Base-by-base conservation (phyloP, 331 rosid species). In the Rhamnella rubrinervis region DNA sequence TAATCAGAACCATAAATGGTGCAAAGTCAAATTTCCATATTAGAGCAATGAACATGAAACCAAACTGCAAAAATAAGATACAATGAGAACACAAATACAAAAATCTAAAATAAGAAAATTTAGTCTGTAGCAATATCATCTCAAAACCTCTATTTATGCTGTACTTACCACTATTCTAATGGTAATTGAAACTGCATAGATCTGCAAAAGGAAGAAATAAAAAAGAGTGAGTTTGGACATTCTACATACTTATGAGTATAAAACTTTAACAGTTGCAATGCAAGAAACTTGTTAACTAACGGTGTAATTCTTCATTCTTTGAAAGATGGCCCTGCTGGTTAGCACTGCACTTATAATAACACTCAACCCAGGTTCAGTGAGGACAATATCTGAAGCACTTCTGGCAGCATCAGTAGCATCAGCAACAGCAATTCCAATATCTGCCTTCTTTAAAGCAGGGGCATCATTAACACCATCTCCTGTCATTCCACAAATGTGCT, bases 361-460 rank as follows among this genome's bases (percentile, higher is more conserved):
- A 71, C 98, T 93, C 59, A 93, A 79, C 51, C 98, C 98, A 11
- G 98, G 98, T 75, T 93, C 98, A 15, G 98, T 93, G 66, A 91
- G 96, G 73, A 93, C 98, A 73, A 93, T 93, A 66, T 93, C 98
- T 49, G 98, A 91, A 73, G 98, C 98, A 80, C 97, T 18, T 83
- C 98, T 84, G n/a, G 98, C 98, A 67, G 98, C 98, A 81, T 93
- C 98, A 61, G 98, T 93, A 58, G 98, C 98, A 40, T 93, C 98
- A 44, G 97, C 96, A 80, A 93, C 98, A 70, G 97, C 98, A 78
- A 93, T 93, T 53, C 98, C 98, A 70, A 93, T 93, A 71, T 93
- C 98, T 51, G 98, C 98, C 78, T 69, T 93, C 83, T 93, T 93
- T 59, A 93, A 79, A 40, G 98, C 97, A 61, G 98, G 98, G 70